Percentiles rank a stretch among this genome's conserved stretches.
Evolutionary conservation across 495 filamentous ascomycete species (phyloP).

Genomic region (Aspergillus avenaceus): DNA sequence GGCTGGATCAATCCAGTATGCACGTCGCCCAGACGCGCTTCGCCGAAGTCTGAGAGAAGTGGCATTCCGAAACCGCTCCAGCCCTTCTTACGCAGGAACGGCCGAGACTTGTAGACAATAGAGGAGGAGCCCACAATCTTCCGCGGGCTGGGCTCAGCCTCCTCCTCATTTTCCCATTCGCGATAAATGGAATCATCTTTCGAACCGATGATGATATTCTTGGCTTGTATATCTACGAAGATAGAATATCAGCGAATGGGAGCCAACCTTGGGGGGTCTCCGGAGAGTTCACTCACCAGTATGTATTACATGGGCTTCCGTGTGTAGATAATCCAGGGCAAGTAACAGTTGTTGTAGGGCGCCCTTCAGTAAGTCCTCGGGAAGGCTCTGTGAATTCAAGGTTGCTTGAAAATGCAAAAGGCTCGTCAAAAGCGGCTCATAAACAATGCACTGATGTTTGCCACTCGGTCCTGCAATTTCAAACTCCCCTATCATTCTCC

Average conservation of each 20-base stretch:
- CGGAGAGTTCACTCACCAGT: no score
- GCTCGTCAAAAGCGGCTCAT: no score
- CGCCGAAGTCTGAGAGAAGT: slow-evolving; percentile 24
- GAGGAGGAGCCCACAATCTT: slow-evolving; percentile 6
- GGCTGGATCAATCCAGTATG: slow-evolving; percentile 23
- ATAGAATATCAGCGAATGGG: slow-evolving; percentile 1
- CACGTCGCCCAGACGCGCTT: slow-evolving; percentile 22
- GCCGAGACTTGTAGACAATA: slow-evolving; percentile 15
- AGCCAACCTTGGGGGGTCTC: no score
- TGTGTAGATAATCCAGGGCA: no score
- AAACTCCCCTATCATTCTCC: slow-evolving; percentile 34
- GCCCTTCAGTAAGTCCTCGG: no score
- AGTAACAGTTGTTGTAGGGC: no score
- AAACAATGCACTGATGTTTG: no score
- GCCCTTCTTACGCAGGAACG: slow-evolving; percentile 8
- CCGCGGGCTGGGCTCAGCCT: slow-evolving; percentile 10
- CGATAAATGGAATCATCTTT: slow-evolving; percentile 2
- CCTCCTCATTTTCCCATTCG: slow-evolving; percentile 1
- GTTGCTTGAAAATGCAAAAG: no score
- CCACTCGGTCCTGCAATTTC: slow-evolving; percentile 22
- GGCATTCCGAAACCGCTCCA: slow-evolving; percentile 11
- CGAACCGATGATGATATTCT: slow-evolving; percentile 6
- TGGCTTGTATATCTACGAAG: slow-evolving; percentile 7
- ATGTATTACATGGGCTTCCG: no score
- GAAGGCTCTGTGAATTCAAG: no score